phyloP scores from a whole-genome alignment of 257 asterid genomes.

The Solanum lignicaule region DNA sequence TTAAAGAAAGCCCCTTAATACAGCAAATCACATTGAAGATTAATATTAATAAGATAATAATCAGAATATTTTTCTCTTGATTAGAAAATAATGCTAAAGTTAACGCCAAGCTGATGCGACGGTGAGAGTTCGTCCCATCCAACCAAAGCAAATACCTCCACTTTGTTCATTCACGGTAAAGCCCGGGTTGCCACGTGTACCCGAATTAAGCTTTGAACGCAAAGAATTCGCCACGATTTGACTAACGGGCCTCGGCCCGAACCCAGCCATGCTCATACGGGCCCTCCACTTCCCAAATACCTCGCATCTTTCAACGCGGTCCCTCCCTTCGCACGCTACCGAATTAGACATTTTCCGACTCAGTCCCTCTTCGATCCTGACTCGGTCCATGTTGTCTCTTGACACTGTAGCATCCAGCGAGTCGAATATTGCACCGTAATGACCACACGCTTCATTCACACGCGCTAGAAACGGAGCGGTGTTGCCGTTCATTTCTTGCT shows the following conservation, averaged over 20 bases:
- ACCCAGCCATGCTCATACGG: constrained; percentile 82
- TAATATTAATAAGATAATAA: not conserved
- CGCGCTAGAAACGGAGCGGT: constrained; percentile 66
- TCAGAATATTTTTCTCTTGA: not conserved
- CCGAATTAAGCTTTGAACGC: constrained; percentile 39
- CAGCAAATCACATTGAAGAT: not conserved
- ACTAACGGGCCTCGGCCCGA: constrained; percentile 36
- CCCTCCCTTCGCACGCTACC: constrained; percentile 89
- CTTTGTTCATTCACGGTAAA: constrained; percentile 52
- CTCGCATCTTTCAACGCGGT: constrained; percentile 83
- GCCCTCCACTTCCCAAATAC: constrained; percentile 90
- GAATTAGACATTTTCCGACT: constrained; percentile 66
- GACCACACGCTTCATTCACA: constrained; percentile 47
- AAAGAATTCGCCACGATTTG: constrained; percentile 43
- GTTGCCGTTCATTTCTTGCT: constrained; percentile 68
- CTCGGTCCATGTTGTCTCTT: constrained; percentile 33
- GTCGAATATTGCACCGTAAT: constrained; percentile 56
- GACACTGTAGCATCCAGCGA: constrained; percentile 56
- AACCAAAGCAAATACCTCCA: constrained; percentile 75
- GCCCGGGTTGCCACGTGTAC: constrained; percentile 85
- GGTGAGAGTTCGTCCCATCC: constrained; percentile 83
- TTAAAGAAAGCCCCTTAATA: not conserved
- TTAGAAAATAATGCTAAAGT: constrained; percentile 2
- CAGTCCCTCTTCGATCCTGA: constrained; percentile 64
- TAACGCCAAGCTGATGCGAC: constrained; percentile 89